A percentile compares a stretch with the other conserved stretches of the same genome.
Conservation (phyloP, 2,329 filamentous ascomycete species). For the Ceratocystis destructans region DNA sequence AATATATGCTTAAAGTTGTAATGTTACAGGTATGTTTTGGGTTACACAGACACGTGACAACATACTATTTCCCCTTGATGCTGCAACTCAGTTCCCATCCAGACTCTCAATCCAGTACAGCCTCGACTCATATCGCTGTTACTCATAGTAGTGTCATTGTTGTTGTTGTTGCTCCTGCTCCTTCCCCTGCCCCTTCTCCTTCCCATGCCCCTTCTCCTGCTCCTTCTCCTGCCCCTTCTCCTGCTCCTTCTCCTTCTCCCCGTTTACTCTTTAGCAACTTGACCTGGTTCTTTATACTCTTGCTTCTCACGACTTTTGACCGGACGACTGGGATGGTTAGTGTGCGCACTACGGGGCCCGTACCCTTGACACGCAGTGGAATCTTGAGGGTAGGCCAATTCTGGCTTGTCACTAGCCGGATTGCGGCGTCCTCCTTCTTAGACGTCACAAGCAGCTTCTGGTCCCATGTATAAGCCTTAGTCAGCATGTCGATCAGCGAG, state of each 20-base stretch:
- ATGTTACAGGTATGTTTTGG: slow-evolving; percentile 1
- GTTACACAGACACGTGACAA: not conserved
- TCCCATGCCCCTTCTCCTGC: too few species aligned
- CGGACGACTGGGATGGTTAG: slow-evolving; percentile 13
- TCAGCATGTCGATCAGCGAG: slow-evolving; percentile 10
- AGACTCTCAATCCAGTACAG: too few species aligned
- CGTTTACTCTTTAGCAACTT: not conserved
- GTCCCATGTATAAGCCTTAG: slow-evolving; percentile 9
- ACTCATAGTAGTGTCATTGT: too few species aligned
- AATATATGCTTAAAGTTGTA: not conserved
- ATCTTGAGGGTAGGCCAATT: slow-evolving; percentile 5
- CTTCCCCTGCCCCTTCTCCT: too few species aligned
- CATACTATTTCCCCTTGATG: not conserved
- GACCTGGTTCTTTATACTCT: not conserved
- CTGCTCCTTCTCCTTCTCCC: not conserved
- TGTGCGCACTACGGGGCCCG: not conserved
- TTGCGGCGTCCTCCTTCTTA: not conserved
- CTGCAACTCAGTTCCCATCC: too few species aligned
- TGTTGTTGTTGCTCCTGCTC: too few species aligned
- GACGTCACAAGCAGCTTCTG: not conserved
- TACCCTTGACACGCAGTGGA: not conserved
- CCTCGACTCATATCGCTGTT: too few species aligned
- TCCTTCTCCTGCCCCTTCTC: too few species aligned
- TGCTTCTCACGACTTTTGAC: not conserved
- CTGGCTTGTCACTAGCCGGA: not conserved